These are phyloP conservation scores for Collybiopsis luxurians DNA, from an alignment of 768 basidiomycete species.

Conservation along the genomic window DNA sequence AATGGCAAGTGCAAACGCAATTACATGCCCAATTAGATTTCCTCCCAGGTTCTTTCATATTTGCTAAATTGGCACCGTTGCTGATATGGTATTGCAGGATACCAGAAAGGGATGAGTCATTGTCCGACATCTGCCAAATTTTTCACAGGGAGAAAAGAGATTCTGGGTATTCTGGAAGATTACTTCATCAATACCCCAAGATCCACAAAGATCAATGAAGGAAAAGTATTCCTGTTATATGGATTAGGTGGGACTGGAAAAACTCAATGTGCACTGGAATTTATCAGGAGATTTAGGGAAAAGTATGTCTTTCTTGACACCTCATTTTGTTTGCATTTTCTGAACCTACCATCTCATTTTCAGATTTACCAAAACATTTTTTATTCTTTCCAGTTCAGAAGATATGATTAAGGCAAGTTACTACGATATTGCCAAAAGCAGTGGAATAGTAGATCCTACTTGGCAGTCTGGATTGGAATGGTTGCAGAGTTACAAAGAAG, in stretches of 20 bases:
- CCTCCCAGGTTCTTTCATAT: too few relatives aligned
- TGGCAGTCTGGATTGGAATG: not conserved
- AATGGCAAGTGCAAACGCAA: too few relatives aligned
- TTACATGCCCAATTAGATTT: too few relatives aligned
- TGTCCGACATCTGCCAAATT: not conserved
- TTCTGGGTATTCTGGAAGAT: not conserved
- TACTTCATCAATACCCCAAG: not conserved
- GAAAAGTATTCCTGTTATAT: not conserved
- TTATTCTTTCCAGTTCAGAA: not conserved
- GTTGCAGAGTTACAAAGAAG: not conserved
- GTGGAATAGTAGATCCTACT: not conserved
- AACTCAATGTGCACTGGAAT: not conserved
- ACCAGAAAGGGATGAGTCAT: too few relatives aligned
- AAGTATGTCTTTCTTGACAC: not conserved
- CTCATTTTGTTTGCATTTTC: too few relatives aligned
- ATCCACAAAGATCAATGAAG: not conserved
- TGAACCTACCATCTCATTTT: not conserved
- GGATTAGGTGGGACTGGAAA: constrained; percentile 1
- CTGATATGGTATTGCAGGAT: too few relatives aligned
- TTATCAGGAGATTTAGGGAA: not conserved
- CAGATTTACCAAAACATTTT: not conserved
- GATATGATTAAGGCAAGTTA: too few relatives aligned
- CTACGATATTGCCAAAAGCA: too few relatives aligned
- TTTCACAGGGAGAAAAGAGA: not conserved
- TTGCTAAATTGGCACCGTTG: not conserved